phyloP scores from a whole-genome alignment of 129 eudicot species.

The Artemisia tridentata region DNA sequence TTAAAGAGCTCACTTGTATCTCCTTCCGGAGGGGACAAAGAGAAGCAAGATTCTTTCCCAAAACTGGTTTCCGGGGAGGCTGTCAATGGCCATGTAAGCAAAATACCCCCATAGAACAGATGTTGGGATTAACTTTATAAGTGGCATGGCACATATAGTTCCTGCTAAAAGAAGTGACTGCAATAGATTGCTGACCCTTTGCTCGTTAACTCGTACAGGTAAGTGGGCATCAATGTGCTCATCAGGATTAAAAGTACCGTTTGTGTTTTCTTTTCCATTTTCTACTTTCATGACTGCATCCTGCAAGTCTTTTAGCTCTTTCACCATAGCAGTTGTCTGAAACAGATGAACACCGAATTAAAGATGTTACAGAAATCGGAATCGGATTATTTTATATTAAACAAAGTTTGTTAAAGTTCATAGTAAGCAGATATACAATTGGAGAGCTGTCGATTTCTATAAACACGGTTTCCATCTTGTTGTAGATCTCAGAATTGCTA shows the following conservation, averaged over 20 bases:
- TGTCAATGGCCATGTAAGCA: slow-evolving; percentile 90
- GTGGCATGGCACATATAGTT: slow-evolving; percentile 49
- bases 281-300: slow-evolving; percentile 62
- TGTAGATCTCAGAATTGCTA: slow-evolving; percentile 43
- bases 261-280: slow-evolving; percentile 32
- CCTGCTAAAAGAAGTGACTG: slow-evolving; percentile 69
- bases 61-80: slow-evolving; percentile 82
- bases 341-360: not conserved
- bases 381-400: not conserved
- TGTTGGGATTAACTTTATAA: slow-evolving; percentile 53
- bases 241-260: slow-evolving; percentile 43
- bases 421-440: slow-evolving; percentile 24
- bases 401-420: not conserved
- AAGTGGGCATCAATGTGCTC: slow-evolving; percentile 59
- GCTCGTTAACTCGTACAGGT: slow-evolving; percentile 85
- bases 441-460: slow-evolving; percentile 50
- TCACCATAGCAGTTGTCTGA: slow-evolving; percentile 43
- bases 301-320: slow-evolving; percentile 54
- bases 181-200: slow-evolving; percentile 68
- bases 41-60: slow-evolving; percentile 74
- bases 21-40: slow-evolving; percentile 52
- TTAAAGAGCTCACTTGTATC: slow-evolving; percentile 55
- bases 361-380: not conserved
- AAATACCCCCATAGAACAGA: slow-evolving; percentile 76
- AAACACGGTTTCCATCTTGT: slow-evolving; percentile 49